Base-by-base conservation (phyloP, 1,139 yeast genomes). In the Geotrichum klebahnii region DNA sequence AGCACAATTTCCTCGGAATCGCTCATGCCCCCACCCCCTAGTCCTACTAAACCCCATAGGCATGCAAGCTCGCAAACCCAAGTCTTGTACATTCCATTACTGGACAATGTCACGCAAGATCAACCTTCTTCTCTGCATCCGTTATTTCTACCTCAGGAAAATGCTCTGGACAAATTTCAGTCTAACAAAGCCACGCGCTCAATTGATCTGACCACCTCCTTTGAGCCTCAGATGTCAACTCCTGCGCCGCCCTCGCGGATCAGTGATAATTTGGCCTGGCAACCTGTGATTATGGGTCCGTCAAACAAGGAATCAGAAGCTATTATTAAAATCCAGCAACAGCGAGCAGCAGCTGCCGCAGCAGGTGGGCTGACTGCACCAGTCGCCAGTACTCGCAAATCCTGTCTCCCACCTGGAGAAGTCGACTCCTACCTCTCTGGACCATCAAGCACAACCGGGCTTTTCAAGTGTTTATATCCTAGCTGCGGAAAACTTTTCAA, bases 331-430 rank as follows among this genome's bases (percentile, higher is more conserved):
- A 59, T 56, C 48, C 68, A 66, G 52, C 65, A 61, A 54, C 36
- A 43, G 19, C 44, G 50, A 1, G 29, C 41, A 3, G 41, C 31
- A 24, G 38, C 36, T n/a, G 59, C 60, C 14, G 57, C n/a, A n/a
- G n/a, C n/a, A n/a, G n/a, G n/a, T n/a, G n/a, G n/a, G n/a, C n/a
- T n/a, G n/a, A n/a, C n/a, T n/a, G n/a, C n/a, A n/a, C n/a, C n/a
- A n/a, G n/a, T n/a, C n/a, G n/a, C n/a, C n/a, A n/a, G 63, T 8
- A 59, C 57, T 47, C 63, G 72, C 28, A 65, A 65, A 50, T 82
- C 96, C 0, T 80, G 94, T 16, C 69, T 90, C 39, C 97, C 96
- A 17, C 90, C 94, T 1, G 97, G 96, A 3, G 85, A 86, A 52
- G 79, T 92, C 31, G 98, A 92, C 66, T 79, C 78, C 52, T 88